Base-by-base conservation (phyloP, 495 filamentous ascomycete species). In the Penicillium arizonense region DNA sequence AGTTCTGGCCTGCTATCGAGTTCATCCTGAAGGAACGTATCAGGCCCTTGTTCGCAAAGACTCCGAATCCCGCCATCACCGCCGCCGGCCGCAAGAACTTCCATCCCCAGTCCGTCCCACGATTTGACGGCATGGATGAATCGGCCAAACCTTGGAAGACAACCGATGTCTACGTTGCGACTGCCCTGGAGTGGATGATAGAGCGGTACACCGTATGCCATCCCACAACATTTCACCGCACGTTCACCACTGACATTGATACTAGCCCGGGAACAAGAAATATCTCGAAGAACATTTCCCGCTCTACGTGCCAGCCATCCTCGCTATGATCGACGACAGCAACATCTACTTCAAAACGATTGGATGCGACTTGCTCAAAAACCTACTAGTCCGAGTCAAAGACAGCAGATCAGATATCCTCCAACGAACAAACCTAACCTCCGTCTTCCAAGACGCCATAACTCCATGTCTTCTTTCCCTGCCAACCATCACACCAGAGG, bases 301-400 rank as follows among this genome's bases (percentile, higher is more conserved):
- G 0, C 79, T 95, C n/a, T 80, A 89, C 37, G 78, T 93, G n/a
- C 94, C 94, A 1, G 87, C 89, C 1, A 73, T 96, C 1, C 79
- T 98, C 3, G 82, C 86, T 4, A 74, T 97, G 2, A 76, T 90
- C 45, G 94, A 97, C 65, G 87, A 92, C 62, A 63, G 75, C 12
- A 71, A 77, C 39, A 69, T 79, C 1, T 37, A 66, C 0, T 72
- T 84, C 59, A 87, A 89, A 50, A 62, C 72, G 1, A 73, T 68
- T 6, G 91, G 87, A 11, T 86, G 90, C 33, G 55, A 61, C 3
- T 68, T 91, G 3, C 69, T 94, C 2, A 63, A 62, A 5, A 51
- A 70, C 0, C 81, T 97, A 39, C 79, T 96, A 20, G 68, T 70
- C 6, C 80, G 83, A 12, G 77, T 87, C 34, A 58, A 60, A 36